These are phyloP conservation scores for Xylaria sp. DNA, from an alignment of 2,329 filamentous ascomycete species.

Conservation along the genomic window DNA sequence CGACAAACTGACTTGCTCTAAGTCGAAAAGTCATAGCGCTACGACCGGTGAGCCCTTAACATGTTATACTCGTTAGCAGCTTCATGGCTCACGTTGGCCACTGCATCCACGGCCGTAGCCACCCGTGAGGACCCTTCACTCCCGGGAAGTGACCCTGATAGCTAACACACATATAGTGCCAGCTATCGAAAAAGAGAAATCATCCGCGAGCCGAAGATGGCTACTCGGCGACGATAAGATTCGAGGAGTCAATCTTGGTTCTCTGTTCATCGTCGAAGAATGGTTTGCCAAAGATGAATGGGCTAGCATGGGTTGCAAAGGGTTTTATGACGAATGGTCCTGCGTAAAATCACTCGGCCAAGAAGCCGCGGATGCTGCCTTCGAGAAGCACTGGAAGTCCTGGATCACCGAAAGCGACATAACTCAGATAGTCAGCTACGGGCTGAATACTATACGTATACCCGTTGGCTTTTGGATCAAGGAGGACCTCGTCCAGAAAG, in stretches of 20 bases:
- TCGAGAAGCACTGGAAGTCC: constrained; percentile 58
- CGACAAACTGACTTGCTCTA: not conserved
- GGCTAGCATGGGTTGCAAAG: constrained; percentile 57
- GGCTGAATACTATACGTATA: constrained; percentile 60
- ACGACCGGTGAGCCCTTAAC: not conserved
- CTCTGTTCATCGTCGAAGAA: constrained; percentile 59
- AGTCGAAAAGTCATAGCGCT: not conserved
- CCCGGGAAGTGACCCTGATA: not conserved
- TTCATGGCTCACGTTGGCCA: constrained; percentile 10
- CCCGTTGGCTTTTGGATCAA: constrained; percentile 63
- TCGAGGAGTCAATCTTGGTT: constrained; percentile 61
- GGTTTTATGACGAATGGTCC: constrained; percentile 56
- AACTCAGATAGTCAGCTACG: constrained; percentile 54
- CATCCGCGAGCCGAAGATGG: constrained; percentile 18
- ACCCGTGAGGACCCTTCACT: constrained; percentile 10
- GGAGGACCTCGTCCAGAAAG: constrained; percentile 55
- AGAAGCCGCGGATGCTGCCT: constrained; percentile 55
- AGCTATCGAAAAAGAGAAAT: not conserved
- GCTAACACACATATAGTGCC: constrained; percentile 2
- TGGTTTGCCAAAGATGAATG: constrained; percentile 58
- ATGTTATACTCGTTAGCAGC: constrained; percentile 13
- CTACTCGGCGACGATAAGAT: constrained; percentile 36
- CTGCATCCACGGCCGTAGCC: constrained; percentile 2
- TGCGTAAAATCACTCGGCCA: constrained; percentile 58
- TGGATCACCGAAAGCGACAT: constrained; percentile 59